Evolutionary conservation across 108 stramenopile genomes (phyloP), one percentile per base, ranked within the genome.

Genomic region (Epithemia pelagica): DNA sequence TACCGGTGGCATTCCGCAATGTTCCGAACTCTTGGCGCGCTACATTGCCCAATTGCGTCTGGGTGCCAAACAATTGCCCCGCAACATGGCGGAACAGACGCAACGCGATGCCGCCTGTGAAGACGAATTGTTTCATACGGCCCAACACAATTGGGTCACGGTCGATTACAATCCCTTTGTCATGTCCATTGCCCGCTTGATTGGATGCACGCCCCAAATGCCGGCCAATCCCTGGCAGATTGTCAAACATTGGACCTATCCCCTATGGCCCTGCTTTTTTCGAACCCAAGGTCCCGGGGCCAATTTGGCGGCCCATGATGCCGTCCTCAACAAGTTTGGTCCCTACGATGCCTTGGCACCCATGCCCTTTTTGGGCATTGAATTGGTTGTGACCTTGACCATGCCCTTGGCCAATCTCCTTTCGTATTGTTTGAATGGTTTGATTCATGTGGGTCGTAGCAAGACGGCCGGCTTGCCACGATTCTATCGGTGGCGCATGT

Each of bases 1-100:
- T 30, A 15, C 28, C 5, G 61, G 61, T 31, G 61, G 61, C 18
- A 61, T 61, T 22, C 61, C 61, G 8, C 61, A 61, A 61, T 61
- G 61, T 30, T 61, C 61, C 7, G 61, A 61, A 32, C 3, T 61
- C 26, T 28, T 61, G 21, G 25, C 61, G n/a, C 28, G 61, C 7
- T 61, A 61, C 31, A 32, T 61, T 61, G 31, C 61, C 21, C 29
- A 28, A n/a, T 8, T 61, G 2, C 29, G 10, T 10, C 18, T 28
- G 61, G 61, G 61, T 25, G 28, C 18, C 5, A 5, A 21, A 15
- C 7, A 3, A 7, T 28, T 61, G 21, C 61, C 61, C 8, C 3
- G 26, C 23, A 27, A 61, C 21, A 28, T 28, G 7, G 61, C 61
- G 10, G 21, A 3, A 29, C 23, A 10, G 8, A 27, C 61, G n/a